These are phyloP conservation scores for Phalaenopsis equestris DNA, from an alignment of 106 monocot species.

Conservation along the genomic window DNA sequence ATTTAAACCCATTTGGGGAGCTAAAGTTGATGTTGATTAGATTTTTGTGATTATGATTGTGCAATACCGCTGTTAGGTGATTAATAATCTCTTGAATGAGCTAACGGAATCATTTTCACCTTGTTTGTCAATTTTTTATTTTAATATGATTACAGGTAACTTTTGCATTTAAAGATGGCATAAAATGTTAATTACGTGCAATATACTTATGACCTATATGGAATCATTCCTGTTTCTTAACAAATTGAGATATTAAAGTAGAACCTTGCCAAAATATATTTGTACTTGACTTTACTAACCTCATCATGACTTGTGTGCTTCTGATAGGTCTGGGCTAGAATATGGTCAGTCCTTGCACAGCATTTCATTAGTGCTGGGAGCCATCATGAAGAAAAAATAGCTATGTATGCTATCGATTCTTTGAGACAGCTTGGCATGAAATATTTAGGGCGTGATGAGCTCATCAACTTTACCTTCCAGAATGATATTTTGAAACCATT, in stretches of 20 bases:
- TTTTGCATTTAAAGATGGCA: neutral
- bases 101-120: neutral
- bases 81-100: neutral
- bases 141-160: neutral
- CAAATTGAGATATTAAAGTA: neutral
- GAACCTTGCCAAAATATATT: neutral
- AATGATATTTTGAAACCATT: conserved; percentile 98
- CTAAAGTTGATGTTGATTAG: neutral
- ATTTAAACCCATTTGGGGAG: neutral
- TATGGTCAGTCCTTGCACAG: conserved; percentile 89
- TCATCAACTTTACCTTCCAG: conserved; percentile 93
- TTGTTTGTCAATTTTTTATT: neutral
- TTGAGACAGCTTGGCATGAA: conserved; percentile 97
- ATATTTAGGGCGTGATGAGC: conserved; percentile 92
- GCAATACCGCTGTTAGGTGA: neutral
- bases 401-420: conserved; percentile 97
- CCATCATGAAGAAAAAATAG: conserved; percentile 82
- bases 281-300: conserved; percentile 1
- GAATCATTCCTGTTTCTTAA: neutral
- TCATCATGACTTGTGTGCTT: neutral
- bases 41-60: neutral
- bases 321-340: conserved; percentile 91
- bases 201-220: neutral
- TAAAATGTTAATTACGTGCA: neutral
- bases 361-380: conserved; percentile 97